Percentiles rank a stretch among this genome's conserved stretches.
Evolutionary conservation across 2,329 filamentous ascomycete genomes (phyloP).

Genomic region (Phaeosphaeriaceae sp.): DNA sequence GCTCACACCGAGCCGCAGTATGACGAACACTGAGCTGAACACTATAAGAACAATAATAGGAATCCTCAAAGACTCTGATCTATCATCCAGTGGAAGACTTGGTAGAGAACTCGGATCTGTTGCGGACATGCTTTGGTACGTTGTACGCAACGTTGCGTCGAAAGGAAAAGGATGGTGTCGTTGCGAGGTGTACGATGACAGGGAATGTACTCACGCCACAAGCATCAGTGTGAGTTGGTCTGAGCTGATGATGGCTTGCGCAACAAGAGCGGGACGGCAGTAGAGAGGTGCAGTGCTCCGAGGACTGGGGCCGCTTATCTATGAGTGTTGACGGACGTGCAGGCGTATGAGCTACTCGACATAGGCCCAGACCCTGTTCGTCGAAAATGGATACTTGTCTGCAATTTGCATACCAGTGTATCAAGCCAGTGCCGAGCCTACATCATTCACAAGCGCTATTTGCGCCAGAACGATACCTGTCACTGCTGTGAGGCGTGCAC

Average conservation of each 20-base stretch:
- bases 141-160: background rate
- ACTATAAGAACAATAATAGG: slow-evolving; percentile 26
- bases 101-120: slow-evolving; percentile 1
- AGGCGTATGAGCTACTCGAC: background rate
- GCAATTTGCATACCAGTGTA: background rate
- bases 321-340: background rate
- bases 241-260: background rate
- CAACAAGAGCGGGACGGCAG: background rate
- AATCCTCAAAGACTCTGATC: slow-evolving; percentile 30
- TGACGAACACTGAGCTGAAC: slow-evolving; percentile 33
- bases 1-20: slow-evolving; percentile 25
- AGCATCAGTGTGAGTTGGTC: background rate
- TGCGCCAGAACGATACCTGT: background rate
- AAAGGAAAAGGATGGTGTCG: background rate
- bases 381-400: background rate
- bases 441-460: background rate
- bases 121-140: background rate
- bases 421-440: background rate
- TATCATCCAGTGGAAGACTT: slow-evolving; percentile 28
- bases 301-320: slow-evolving; percentile 1
- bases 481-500: slow-evolving; percentile 4
- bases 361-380: background rate
- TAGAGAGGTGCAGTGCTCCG: background rate
- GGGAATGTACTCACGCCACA: background rate
- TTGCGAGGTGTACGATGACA: background rate